Evolutionary conservation across 2,329 filamentous ascomycete genomes (phyloP).

Genomic region (Diaporthe citriasiana): DNA sequence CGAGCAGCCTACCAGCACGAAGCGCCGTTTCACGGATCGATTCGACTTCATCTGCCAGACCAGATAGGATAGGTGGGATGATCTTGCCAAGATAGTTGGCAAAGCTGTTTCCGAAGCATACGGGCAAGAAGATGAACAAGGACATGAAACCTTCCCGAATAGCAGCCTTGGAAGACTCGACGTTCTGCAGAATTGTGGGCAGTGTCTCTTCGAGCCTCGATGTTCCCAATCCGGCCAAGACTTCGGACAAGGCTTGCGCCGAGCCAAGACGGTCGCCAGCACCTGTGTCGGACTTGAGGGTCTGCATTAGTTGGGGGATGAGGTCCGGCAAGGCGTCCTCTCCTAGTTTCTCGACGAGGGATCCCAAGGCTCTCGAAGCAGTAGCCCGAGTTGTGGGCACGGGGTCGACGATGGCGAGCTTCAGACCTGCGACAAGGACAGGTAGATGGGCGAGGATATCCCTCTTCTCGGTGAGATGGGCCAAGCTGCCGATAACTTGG

Average conservation of each 20-base stretch:
- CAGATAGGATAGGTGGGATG: slow-evolving; percentile 93
- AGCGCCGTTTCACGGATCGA: slow-evolving; percentile 97
- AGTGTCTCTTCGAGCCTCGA: slow-evolving; percentile 93
- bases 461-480: slow-evolving; percentile 95
- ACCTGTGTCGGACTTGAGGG: slow-evolving; percentile 95
- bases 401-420: slow-evolving; percentile 91
- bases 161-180: slow-evolving; percentile 88
- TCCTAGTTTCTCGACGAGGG: slow-evolving; percentile 97
- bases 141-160: slow-evolving; percentile 99
- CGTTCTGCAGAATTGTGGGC: slow-evolving; percentile 96
- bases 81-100: slow-evolving; percentile 95
- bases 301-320: slow-evolving; percentile 97
- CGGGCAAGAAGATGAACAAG: slow-evolving; percentile 97
- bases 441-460: slow-evolving; percentile 93
- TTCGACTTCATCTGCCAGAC: slow-evolving; percentile 95
- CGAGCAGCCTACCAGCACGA: slow-evolving; percentile 90
- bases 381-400: slow-evolving; percentile 97
- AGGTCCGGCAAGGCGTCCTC: slow-evolving; percentile 97
- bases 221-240: slow-evolving; percentile 94
- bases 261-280: slow-evolving; percentile 96
- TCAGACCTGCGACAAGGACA: slow-evolving; percentile 90
- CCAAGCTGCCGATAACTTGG: slow-evolving; percentile 97
- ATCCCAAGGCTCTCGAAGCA: slow-evolving; percentile 94
- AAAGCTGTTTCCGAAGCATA: slow-evolving; percentile 99
- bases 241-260: slow-evolving; percentile 95